Conservation (phyloP, 768 basidiomycete genomes). For the Sporobolomyces pararoseus region DNA sequence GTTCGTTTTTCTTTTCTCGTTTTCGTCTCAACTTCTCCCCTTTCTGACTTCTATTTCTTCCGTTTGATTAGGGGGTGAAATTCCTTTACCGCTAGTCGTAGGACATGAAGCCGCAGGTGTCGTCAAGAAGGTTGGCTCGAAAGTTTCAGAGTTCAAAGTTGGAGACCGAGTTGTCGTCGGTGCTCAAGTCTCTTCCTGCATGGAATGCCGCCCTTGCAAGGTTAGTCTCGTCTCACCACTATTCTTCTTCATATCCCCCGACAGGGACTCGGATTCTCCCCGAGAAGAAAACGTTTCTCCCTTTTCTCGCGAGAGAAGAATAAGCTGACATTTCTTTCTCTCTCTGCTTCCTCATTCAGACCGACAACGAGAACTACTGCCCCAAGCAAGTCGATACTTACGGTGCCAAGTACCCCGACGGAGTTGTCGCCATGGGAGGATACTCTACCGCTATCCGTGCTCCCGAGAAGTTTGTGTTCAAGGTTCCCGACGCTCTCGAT, state of each 20-base stretch:
- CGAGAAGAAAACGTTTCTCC: no score
- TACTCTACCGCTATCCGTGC: slow-evolving; percentile 48
- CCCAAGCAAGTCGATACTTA: slow-evolving; percentile 39
- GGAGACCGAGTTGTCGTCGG: slow-evolving; percentile 49
- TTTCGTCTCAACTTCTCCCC: neutral
- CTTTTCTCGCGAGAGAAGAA: neutral
- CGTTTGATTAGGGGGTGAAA: slow-evolving; percentile 33
- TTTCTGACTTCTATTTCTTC: neutral
- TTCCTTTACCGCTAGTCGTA: slow-evolving; percentile 26
- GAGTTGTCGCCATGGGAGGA: slow-evolving; percentile 45
- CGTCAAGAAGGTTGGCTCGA: slow-evolving; percentile 48
- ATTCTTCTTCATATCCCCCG: no score
- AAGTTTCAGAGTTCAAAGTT: slow-evolving; percentile 49
- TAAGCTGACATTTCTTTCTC: neutral
- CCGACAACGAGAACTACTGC: slow-evolving; percentile 43
- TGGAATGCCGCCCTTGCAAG: slow-evolving; percentile 35
- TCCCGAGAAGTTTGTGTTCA: slow-evolving; percentile 48
- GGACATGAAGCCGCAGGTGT: slow-evolving; percentile 44
- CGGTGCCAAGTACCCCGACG: slow-evolving; percentile 33
- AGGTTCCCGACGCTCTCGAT: slow-evolving; percentile 48
- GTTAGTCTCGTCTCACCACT: neutral
- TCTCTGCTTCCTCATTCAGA: neutral
- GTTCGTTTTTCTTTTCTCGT: neutral
- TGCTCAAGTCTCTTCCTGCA: slow-evolving; percentile 47
- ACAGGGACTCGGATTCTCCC: no score